Base-by-base conservation (phyloP, 768 basidiomycete species). In the Tulasnella sp. region DNA sequence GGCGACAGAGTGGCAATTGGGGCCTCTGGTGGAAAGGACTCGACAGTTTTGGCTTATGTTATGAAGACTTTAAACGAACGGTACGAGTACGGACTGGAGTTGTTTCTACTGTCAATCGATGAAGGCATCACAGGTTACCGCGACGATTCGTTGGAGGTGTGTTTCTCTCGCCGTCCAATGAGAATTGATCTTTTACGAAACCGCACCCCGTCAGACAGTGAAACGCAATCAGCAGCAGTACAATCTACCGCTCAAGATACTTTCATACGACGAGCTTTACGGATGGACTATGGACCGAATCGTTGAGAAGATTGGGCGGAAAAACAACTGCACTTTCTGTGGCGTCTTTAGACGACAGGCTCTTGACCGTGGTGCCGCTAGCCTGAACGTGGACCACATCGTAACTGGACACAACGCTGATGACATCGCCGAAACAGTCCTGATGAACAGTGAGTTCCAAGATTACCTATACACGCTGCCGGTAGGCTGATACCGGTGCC, bases 271-370 rank as follows among this genome's bases (percentile, higher is more conserved):
- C 78, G 96, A 98, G 80, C 87, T 99, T 6, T 99, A 99, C 79
- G 97, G 97, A 22, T 99, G 97, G 97, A 99, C 97, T 1, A 99
- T 99, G 97, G 97, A 99, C 80, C 88, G 89, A 19, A 93, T 99
- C 75, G 97, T 99, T 67, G 87, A 90, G n/a, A 91, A 96, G 82
- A 89, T 99, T 34, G 97, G 97, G 39, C 90, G 89, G 85, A 97
- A 97, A 87, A 98, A 97, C 80, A 99, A 99, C 80, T 99, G 97
- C 83, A 99, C 97, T 0, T 99, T 98, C 84, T 99, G 97, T 80
- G 97, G 97, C 25, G 97, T 99, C 2, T 99, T 99, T 81, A 87
- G 97, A 75, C 87, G 97, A 67, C 97, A 99, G 82, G 97, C 97
- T 0, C 88, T 99, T 34, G 97, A 99, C 84, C 88, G 97, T 77